Evolutionary conservation across 2,329 filamentous ascomycete species (phyloP).

Genomic region (Paracoccidioides brasiliensis): DNA sequence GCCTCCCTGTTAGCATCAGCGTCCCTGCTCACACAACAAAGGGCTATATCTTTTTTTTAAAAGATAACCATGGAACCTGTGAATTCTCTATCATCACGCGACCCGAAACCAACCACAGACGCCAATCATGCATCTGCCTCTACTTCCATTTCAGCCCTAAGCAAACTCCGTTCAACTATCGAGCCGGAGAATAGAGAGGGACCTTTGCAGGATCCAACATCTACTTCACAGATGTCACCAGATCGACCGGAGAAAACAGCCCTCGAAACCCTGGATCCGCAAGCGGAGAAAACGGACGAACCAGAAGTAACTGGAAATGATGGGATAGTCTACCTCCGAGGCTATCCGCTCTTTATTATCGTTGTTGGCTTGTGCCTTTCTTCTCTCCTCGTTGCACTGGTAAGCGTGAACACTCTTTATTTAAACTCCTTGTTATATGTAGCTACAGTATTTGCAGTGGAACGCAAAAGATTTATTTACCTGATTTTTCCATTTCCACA

Average conservation of each 20-base stretch:
- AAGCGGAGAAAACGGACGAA: neutral
- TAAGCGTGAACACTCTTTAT: constrained; percentile 1
- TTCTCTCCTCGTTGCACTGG: constrained; percentile 11
- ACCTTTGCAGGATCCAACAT: neutral
- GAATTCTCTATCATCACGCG: neutral
- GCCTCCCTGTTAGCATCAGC: no score
- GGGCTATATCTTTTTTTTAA: neutral
- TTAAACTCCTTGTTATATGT: neutral
- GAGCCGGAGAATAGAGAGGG: neutral
- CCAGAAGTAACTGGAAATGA: neutral
- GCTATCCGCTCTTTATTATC: constrained; percentile 8
- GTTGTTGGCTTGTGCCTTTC: constrained; percentile 9
- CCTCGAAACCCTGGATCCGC: neutral
- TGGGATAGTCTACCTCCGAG: constrained; percentile 5
- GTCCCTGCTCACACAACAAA: neutral
- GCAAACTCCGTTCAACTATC: neutral
- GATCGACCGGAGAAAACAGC: neutral
- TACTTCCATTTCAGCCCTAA: neutral
- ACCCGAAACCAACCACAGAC: neutral
- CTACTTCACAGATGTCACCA: neutral
- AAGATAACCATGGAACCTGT: neutral
- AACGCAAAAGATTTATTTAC: no score
- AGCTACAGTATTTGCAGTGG: no score
- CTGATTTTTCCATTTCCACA: no score
- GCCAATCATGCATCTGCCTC: neutral